Evolutionary conservation across 352 stramenopile genomes (phyloP).

Genomic region (Nothophytophthora sp.): DNA sequence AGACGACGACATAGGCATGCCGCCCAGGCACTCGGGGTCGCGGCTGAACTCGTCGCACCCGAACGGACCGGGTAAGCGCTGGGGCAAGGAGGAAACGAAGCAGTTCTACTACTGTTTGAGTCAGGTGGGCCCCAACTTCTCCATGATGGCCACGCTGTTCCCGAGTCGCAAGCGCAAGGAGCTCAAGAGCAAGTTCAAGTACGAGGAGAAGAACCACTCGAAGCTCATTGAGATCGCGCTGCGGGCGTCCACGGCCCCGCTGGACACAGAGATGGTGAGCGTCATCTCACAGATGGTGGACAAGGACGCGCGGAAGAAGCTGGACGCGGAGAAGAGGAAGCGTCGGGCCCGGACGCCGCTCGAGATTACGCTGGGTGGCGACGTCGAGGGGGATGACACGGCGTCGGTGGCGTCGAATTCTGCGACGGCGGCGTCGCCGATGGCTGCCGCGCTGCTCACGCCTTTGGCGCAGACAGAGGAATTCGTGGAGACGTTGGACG

Average conservation of each 20-base stretch:
- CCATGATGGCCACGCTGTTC: conserved; percentile 87
- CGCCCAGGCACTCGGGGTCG: conserved; percentile 32
- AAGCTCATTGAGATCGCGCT: conserved; percentile 82
- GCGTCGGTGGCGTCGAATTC: conserved; percentile 22
- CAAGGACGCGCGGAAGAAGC: conserved; percentile 64
- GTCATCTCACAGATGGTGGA: conserved; percentile 81
- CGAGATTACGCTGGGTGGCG: conserved; percentile 1
- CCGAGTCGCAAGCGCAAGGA: conserved; percentile 81
- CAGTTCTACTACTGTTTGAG: conserved; percentile 90
- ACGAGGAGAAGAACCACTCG: conserved; percentile 79
- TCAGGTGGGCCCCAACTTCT: conserved; percentile 85
- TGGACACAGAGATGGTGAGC: conserved; percentile 83
- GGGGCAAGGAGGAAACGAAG: conserved; percentile 84
- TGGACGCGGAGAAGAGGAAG: conserved; percentile 43
- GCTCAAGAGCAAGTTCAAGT: conserved; percentile 90
- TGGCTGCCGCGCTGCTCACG: conserved; percentile 15
- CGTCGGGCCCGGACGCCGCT: conserved; percentile 18
- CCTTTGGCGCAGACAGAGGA: conserved; percentile 28
- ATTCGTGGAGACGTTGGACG: conserved; percentile 45
- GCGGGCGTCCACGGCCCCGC: conserved; percentile 60
- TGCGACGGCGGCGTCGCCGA: conserved; percentile 26
- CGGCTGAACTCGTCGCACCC: conserved; percentile 43
- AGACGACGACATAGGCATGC: conserved; percentile 25
- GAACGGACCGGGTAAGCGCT: conserved; percentile 57
- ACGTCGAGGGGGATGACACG: conserved; percentile 17